Evolutionary conservation across 371 early-diverging fungal genomes (phyloP).

Genomic region (Mortierella sp.): DNA sequence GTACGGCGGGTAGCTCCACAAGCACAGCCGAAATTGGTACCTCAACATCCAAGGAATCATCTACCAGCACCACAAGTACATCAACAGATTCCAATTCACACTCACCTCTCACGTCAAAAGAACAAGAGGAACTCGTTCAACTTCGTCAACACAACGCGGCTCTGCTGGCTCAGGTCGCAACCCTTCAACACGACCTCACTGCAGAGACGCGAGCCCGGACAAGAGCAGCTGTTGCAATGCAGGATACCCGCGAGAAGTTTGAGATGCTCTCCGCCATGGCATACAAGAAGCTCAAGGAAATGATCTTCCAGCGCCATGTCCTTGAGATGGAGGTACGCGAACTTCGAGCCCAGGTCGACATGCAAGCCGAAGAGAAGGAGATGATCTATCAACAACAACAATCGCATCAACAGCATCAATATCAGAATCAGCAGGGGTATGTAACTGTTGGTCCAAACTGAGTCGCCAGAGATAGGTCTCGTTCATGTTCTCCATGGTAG

Average conservation of each 20-base stretch:
- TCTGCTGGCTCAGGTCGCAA: slow-evolving; percentile 27
- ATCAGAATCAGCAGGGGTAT: background rate
- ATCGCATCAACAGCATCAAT: background rate
- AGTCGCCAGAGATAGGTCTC: too few species aligned
- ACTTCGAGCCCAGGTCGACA: slow-evolving; percentile 37
- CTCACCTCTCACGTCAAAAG: background rate
- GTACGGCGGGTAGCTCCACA: background rate
- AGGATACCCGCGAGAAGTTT: slow-evolving; percentile 61
- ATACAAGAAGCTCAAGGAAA: slow-evolving; percentile 62
- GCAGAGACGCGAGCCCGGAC: slow-evolving; percentile 57
- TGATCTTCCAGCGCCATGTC: slow-evolving; percentile 55
- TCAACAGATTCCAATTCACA: background rate
- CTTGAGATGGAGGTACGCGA: slow-evolving; percentile 51
- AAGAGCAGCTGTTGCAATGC: slow-evolving; percentile 58
- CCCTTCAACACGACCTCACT: slow-evolving; percentile 57
- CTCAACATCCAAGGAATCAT: slow-evolving; percentile 8
- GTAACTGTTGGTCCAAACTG: background rate
- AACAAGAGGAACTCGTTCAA: slow-evolving; percentile 30
- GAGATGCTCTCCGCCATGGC: slow-evolving; percentile 64
- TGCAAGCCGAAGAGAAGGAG: slow-evolving; percentile 4
- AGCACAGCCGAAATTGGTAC: slow-evolving; percentile 11
- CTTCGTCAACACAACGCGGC: slow-evolving; percentile 33
- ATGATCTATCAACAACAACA: background rate
- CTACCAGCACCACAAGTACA: slow-evolving; percentile 4
- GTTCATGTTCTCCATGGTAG: too few species aligned